Evolutionary conservation across 345 rosid genomes (phyloP).

Genomic region (Geranium rotundifolium): DNA sequence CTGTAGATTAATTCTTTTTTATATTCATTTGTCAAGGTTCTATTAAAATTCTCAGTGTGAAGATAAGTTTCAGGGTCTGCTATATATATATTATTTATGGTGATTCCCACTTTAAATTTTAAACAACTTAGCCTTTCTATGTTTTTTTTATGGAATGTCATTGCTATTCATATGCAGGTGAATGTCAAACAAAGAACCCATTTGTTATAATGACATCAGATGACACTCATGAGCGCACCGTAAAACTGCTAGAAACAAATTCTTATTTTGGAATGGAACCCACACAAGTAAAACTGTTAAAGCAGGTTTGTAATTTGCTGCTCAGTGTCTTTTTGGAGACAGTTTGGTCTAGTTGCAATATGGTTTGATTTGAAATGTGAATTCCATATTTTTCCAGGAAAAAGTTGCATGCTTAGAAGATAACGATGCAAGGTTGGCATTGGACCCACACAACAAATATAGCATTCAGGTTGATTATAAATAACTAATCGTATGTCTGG

Average conservation of each 20-base stretch:
- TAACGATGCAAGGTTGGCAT: constrained; percentile 80
- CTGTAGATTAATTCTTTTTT: background rate
- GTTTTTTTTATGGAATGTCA: constrained; percentile 9
- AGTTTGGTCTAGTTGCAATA: background rate
- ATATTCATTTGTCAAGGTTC: background rate
- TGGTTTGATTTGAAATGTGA: background rate
- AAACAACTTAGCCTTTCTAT: background rate
- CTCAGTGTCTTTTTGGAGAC: background rate
- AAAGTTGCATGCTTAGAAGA: constrained; percentile 97
- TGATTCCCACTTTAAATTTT: background rate
- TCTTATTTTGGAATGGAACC: constrained; percentile 87
- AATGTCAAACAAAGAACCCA: constrained; percentile 52
- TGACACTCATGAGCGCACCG: constrained; percentile 74
- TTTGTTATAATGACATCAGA: constrained; percentile 93
- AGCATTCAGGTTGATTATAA: constrained; percentile 57
- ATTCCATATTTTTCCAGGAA: constrained; percentile 40
- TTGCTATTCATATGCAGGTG: constrained; percentile 28
- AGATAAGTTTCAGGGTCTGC: background rate
- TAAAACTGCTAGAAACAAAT: constrained; percentile 56
- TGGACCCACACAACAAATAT: constrained; percentile 71
- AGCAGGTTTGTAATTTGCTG: constrained; percentile 49
- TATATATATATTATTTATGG: constrained; percentile 1
- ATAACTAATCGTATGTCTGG: background rate
- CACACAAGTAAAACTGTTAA: constrained; percentile 72
- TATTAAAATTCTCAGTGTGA: background rate